Base-by-base conservation (phyloP, 805 yeast species). In the Candida oleophila region DNA sequence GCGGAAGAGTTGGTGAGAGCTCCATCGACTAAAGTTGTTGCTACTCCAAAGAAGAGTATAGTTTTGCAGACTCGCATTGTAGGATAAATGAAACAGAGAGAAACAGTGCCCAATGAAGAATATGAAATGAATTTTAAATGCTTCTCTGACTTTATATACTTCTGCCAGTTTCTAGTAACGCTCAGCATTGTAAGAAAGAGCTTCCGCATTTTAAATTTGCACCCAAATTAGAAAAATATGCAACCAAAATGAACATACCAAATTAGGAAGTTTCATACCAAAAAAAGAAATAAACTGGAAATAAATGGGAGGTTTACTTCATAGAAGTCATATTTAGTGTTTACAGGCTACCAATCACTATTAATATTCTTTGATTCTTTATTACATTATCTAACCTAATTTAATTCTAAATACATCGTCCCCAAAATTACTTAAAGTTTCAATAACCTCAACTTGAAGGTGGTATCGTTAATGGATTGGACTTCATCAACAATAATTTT, bases 401-500 rank as follows among this genome's bases (percentile, higher is more conserved):
- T 7, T 25, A 25, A 19, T 37, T 37, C 21, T 14, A 18, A 33
- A 8, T 33, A 14, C 22, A 20, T 21, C 15, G 22, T 12, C 19
- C 37, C 22, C 18, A 18, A n/a, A n/a, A 14, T 33, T 15, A 8
- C 19, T 22, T 42, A 83, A 49, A 90, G 65, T 66, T 75, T 83
- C 68, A 90, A 78, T 64, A 91, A 78, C 68, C 95, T 83, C 69
- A 91, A 77, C 52, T 79, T 77, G 74, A 91, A 83, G 44, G 80
- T 69, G 43, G 96, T 85, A 54, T 88, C 96, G 57, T 87, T 88
- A 53, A 73, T 73, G 38, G 59, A 69, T 66, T 89, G 95, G 61
- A 89, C 96, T 71, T 92, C 98, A 59, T 89, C 96, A 49, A 86
- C 90, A 55, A 94, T 80, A 47, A 87, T 76, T 35, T 69, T 52